phyloP scores from a whole-genome alignment of 2,329 filamentous ascomycete genomes.

The Diaporthe sp. region DNA sequence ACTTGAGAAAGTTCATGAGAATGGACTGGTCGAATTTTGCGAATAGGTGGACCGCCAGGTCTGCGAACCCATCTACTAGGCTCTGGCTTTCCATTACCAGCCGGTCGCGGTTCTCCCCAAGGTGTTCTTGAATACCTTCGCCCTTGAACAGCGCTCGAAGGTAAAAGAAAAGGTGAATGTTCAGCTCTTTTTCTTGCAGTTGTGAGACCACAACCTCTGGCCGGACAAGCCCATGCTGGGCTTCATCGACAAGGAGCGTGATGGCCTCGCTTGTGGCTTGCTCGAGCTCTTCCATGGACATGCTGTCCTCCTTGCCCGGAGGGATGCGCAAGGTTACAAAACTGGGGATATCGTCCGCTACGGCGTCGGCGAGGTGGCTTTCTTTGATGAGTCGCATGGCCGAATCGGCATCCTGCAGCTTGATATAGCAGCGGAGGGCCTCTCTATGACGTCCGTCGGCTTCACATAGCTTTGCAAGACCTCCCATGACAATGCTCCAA shows the following conservation, averaged over 20 bases:
- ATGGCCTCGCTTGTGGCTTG: conserved; percentile 87
- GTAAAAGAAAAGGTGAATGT: conserved; percentile 92
- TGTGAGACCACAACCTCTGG: conserved; percentile 84
- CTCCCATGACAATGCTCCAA: conserved; percentile 91
- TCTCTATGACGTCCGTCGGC: conserved; percentile 85
- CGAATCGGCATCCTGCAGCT: conserved; percentile 90
- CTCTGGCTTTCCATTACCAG: conserved; percentile 72
- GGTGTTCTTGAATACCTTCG: conserved; percentile 70
- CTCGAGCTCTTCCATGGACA: conserved; percentile 79
- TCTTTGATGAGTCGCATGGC: conserved; percentile 89
- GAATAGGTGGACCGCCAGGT: conserved; percentile 88
- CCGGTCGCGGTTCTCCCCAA: conserved; percentile 67
- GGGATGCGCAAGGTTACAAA: conserved; percentile 91
- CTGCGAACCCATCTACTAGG: conserved; percentile 88
- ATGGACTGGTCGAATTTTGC: conserved; percentile 84
- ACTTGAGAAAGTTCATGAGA: conserved; percentile 88
- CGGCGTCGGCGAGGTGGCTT: conserved; percentile 89
- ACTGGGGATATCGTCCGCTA: conserved; percentile 89
- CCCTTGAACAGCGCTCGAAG: conserved; percentile 88
- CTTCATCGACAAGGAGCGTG: conserved; percentile 88
- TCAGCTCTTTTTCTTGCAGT: conserved; percentile 75
- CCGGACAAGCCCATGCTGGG: conserved; percentile 86
- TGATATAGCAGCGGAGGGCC: conserved; percentile 90
- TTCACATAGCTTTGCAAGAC: conserved; percentile 86
- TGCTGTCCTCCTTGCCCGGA: conserved; percentile 74